Evolutionary conservation across 2,329 filamentous ascomycete species (phyloP), one percentile per base, ranked within the genome.

Genomic region (Ophiostoma montium): DNA sequence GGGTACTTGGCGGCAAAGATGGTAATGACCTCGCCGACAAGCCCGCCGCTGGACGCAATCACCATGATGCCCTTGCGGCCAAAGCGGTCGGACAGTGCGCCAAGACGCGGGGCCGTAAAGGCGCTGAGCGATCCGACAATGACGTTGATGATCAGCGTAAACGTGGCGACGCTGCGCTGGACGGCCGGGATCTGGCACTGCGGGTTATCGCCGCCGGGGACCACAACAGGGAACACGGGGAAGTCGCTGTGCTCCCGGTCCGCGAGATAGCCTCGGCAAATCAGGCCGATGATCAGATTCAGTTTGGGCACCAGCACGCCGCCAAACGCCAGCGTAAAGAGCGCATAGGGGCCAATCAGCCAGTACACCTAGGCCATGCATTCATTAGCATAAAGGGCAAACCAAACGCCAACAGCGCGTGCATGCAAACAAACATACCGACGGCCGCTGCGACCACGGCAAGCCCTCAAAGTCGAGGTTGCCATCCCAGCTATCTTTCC

Each of bases 321-420:
- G 31, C 90, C 92, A 63, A 92, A 90, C 0, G 89, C 88, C 48
- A 94, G 69, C 0, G 87, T 86, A 61, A 87, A 90, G 41, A 95
- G 65, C 50, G 84, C 72, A 64, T 89, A 92, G 1, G 88, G 85
- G 0, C 76, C 78, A 8, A 96, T 64, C 5, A 96, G 71, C 86
- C 88, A 96, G 64, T 74, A 86, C 47, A 94, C 77, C 85, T 86
- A 53, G 32, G 7, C 13, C 16, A 19, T 47, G 31, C 19, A 7
- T 23, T 12, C 10, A 5, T 12, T 5, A 10, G 12, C 8, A 9
- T 2, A 12, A 31, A 1, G 19, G 2, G 9, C 7, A 35, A 12
- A 15, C 35, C n/a, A 35, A 12, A 15, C 35, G n/a, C n/a, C 11
- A 9, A 16, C n/a, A 35, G 7, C 13, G 15, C 30, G 13, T 30